phyloP scores from a whole-genome alignment of 1,284 basidiomycete genomes.

The Chalciporus piperatoides region DNA sequence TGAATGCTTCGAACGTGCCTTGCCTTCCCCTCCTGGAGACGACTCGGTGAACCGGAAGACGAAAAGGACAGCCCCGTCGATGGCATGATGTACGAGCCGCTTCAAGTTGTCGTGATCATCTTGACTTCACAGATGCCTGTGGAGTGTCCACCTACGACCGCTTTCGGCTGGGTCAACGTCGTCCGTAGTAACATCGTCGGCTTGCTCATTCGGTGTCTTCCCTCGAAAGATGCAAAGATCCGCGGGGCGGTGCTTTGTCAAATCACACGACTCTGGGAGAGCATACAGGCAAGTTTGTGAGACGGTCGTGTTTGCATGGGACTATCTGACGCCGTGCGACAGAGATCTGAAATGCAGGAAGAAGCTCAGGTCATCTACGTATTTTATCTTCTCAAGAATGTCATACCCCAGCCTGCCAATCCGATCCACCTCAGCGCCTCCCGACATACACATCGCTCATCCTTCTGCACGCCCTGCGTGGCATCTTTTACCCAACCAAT shows the following conservation, averaged over 20 bases:
- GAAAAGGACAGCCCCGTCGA: constrained; percentile 30
- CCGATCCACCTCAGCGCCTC: constrained; percentile 43
- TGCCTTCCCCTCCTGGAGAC: constrained; percentile 63
- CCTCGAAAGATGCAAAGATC: constrained; percentile 60
- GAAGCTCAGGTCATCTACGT: constrained; percentile 74
- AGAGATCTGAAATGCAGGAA: constrained; percentile 77
- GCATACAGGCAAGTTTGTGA: constrained; percentile 47
- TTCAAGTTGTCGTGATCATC: constrained; percentile 71
- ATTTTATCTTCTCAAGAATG: constrained; percentile 68
- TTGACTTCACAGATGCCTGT: constrained; percentile 63
- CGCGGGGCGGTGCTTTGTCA: constrained; percentile 57
- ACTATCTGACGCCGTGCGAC: too few species aligned
- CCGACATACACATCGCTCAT: constrained; percentile 80
- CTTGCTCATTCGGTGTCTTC: constrained; percentile 70
- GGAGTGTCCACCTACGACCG: constrained; percentile 54
- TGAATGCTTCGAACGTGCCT: constrained; percentile 72
- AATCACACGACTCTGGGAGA: constrained; percentile 50
- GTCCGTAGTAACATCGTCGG: constrained; percentile 80
- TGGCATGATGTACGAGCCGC: constrained; percentile 71
- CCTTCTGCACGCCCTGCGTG: constrained; percentile 52
- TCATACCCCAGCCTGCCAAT: constrained; percentile 44
- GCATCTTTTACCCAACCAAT: constrained; percentile 50
- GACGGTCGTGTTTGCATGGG: not conserved
- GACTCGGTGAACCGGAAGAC: constrained; percentile 36
- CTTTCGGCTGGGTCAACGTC: constrained; percentile 74